These are phyloP conservation scores for Paramecium primaurelia DNA, from an alignment of 73 alveolate genomes.

Conservation along the genomic window DNA sequence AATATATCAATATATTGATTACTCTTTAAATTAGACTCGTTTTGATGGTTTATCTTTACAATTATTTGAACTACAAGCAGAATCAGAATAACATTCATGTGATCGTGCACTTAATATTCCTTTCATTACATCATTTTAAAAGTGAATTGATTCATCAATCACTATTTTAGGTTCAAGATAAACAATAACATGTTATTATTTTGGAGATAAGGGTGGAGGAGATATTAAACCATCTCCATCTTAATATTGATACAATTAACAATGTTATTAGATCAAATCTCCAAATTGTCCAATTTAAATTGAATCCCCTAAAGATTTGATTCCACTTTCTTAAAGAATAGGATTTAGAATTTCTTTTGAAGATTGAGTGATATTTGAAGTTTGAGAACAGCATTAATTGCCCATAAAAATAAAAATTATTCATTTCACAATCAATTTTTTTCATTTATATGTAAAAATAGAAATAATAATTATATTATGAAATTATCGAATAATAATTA, in stretches of 20 bases:
- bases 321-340: not conserved
- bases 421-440: not conserved
- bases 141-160: not conserved
- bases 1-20: not conserved
- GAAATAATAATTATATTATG: not conserved
- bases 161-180: not conserved
- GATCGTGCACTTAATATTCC: not conserved
- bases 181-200: not conserved
- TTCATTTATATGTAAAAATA: no score
- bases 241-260: not conserved
- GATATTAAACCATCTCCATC: not conserved
- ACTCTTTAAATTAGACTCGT: not conserved
- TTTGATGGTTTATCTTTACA: not conserved
- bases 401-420: not conserved
- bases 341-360: not conserved
- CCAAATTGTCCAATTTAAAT: not conserved
- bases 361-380: not conserved
- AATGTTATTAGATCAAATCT: not conserved
- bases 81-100: not conserved
- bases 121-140: not conserved
- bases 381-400: conserved; percentile 26
- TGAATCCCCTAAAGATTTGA: not conserved
- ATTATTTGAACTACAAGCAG: not conserved
- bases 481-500: not conserved
- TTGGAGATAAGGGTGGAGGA: conserved; percentile 12